Conservation (phyloP, 306 rosid genomes). For the apple (Malus domestica) region ASM211411v1 NC_041791.1:6927501-6928000, state of each 20-base stretch:
- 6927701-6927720: conserved; percentile 52
- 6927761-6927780: conserved; percentile 59
- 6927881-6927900: conserved; percentile 14
- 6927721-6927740: conserved; percentile 59
- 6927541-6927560: conserved; percentile 43
- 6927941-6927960: conserved; percentile 33
- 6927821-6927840: conserved; percentile 61
- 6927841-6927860: conserved; percentile 56
- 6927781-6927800: conserved; percentile 47
- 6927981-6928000: conserved; percentile 51
- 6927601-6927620: background rate
- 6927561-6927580: conserved; percentile 76
- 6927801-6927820: conserved; percentile 43
- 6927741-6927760: conserved; percentile 57
- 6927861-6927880: conserved; percentile 26
- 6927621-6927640: background rate
- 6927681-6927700: background rate
- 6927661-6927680: background rate
- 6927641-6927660: background rate
- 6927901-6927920: conserved; percentile 50
- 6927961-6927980: conserved; percentile 34
- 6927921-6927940: conserved; percentile 47
- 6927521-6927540: conserved; percentile 60
- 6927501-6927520: conserved; percentile 60
- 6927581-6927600: background rate